These are phyloP conservation scores for Aspergillus novofumigatus DNA, from an alignment of 2,329 filamentous ascomycete genomes.

Conservation along the genomic window DNA sequence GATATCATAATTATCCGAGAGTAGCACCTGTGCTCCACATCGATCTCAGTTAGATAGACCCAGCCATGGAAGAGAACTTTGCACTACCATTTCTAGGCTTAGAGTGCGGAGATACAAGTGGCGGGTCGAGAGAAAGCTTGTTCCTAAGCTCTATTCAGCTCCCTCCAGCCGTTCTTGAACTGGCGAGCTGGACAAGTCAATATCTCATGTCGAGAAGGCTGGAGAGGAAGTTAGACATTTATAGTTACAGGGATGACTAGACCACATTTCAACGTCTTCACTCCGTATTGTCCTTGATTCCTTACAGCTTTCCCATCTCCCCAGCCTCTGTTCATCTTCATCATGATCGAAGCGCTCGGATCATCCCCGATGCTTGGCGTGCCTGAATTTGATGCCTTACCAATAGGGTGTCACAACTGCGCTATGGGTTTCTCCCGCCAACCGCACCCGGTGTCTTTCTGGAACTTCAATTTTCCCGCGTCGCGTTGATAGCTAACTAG, in stretches of 20 bases:
- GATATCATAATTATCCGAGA: neutral
- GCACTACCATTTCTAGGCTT: neutral
- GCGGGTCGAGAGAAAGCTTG: neutral
- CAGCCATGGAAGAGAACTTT: neutral
- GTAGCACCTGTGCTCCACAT: neutral
- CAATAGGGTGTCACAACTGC: conserved; percentile 19
- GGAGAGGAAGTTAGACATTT: neutral
- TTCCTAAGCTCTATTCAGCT: neutral
- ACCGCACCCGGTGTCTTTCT: conserved; percentile 13
- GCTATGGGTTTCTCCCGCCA: conserved; percentile 3
- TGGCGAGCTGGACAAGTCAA: too few species aligned
- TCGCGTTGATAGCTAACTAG: conserved; percentile 23
- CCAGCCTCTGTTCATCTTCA: neutral
- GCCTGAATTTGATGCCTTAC: conserved; percentile 11
- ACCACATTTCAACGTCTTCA: too few species aligned
- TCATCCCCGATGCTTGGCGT: conserved; percentile 2
- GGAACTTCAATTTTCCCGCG: conserved; percentile 34
- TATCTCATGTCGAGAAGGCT: neutral
- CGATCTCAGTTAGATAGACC: neutral
- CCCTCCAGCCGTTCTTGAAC: too few species aligned
- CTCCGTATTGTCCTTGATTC: neutral
- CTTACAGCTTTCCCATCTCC: neutral
- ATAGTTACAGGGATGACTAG: neutral
- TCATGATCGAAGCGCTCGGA: neutral
- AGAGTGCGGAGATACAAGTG: neutral